Evolutionary conservation across 345 rosid genomes (phyloP).

Genomic region (Bruguiera sexangula): DNA sequence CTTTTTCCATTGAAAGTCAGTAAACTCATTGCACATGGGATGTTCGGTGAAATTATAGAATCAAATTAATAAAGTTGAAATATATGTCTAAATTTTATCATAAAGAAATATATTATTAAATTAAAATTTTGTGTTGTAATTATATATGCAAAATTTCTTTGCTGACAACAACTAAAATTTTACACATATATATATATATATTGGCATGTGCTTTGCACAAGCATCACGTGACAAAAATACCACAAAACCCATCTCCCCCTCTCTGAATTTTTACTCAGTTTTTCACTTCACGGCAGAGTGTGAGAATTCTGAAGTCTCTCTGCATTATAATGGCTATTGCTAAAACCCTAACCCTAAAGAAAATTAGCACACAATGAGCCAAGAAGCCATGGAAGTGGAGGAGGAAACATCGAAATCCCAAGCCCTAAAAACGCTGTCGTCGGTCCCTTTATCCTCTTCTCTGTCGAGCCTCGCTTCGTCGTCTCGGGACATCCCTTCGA

Average conservation of each 20-base stretch:
- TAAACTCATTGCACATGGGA: no score
- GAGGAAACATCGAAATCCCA: constrained; percentile 21
- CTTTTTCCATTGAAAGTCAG: no score
- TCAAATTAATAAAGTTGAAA: no score
- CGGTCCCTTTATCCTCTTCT: constrained; percentile 42
- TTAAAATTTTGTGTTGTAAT: no score
- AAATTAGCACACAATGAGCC: constrained; percentile 6
- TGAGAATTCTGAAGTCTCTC: background rate
- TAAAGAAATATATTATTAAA: no score
- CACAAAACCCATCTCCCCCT: background rate
- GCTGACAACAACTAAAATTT: no score
- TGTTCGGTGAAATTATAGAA: no score
- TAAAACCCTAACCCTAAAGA: constrained; percentile 19
- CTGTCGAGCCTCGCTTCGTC: constrained; percentile 48
- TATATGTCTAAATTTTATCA: no score
- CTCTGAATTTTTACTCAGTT: background rate
- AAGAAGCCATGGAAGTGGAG: constrained; percentile 10
- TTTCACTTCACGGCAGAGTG: background rate
- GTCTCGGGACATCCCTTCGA: constrained; percentile 54
- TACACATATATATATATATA: no score
- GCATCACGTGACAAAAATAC: constrained; percentile 5
- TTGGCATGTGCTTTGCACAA: constrained; percentile 2
- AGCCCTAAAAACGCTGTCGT: constrained; percentile 35
- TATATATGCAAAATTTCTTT: no score
- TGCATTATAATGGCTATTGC: background rate